phyloP scores from a whole-genome alignment of 2,329 filamentous ascomycete species.

The Karstenula rhodostoma region DNA sequence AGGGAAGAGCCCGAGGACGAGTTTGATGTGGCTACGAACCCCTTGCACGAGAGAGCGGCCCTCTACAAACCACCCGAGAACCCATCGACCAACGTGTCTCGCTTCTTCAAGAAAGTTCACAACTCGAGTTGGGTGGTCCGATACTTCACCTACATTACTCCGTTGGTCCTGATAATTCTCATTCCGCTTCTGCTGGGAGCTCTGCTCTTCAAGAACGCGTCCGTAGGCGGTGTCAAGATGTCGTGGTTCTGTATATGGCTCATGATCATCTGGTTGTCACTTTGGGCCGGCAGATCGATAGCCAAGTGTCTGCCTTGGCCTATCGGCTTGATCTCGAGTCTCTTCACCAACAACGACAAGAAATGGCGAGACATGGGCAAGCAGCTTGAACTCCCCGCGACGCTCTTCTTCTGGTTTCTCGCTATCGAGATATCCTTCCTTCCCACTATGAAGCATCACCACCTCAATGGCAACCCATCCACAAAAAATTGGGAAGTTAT shows the following conservation, averaged over 20 bases:
- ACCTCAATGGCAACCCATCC: constrained; percentile 60
- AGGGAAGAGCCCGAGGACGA: constrained; percentile 68
- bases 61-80: constrained; percentile 71
- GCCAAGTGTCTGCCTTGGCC: constrained; percentile 70
- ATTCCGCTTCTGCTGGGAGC: constrained; percentile 73
- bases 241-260: constrained; percentile 97
- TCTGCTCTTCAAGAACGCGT: constrained; percentile 65
- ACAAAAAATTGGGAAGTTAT: constrained; percentile 75
- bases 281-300: constrained; percentile 79
- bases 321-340: constrained; percentile 70
- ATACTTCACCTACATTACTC: constrained; percentile 76
- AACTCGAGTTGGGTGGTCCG: constrained; percentile 71
- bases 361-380: constrained; percentile 93
- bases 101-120: constrained; percentile 71
- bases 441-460: constrained; percentile 77
- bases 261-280: constrained; percentile 88
- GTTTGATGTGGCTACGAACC: constrained; percentile 72
- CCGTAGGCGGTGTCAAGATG: constrained; percentile 77
- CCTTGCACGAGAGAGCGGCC: constrained; percentile 71
- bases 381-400: constrained; percentile 83
- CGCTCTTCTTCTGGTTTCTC: constrained; percentile 91
- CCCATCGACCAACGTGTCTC: constrained; percentile 68
- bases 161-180: constrained; percentile 69
- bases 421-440: constrained; percentile 85
- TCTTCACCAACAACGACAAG: constrained; percentile 86